Evolutionary conservation across 2,329 filamentous ascomycete genomes (phyloP).

Genomic region (Chalara sp.): DNA sequence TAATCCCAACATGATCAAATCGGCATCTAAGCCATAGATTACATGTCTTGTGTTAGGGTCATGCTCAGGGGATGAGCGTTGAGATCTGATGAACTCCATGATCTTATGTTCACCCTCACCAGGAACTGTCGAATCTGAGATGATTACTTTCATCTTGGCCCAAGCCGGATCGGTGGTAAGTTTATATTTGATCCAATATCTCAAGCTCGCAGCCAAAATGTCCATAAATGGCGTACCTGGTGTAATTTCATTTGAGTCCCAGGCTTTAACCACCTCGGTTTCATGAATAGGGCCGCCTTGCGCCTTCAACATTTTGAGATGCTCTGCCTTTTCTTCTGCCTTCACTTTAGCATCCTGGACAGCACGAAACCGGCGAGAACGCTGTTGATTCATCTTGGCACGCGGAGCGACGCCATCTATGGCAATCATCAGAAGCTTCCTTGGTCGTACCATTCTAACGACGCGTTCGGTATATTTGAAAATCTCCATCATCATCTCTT

Average conservation of each 20-base stretch:
- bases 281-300: conserved; percentile 60
- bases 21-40: conserved; percentile 95
- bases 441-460: conserved; percentile 95
- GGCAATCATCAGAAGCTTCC: conserved; percentile 95
- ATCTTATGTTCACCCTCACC: conserved; percentile 99
- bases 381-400: conserved; percentile 99
- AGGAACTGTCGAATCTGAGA: conserved; percentile 95
- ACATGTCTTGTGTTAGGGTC: conserved; percentile 97
- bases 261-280: conserved; percentile 75
- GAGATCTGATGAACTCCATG: conserved; percentile 95
- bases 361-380: conserved; percentile 88
- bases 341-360: conserved; percentile 94
- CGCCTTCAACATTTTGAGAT: conserved; percentile 75
- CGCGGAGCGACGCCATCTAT: conserved; percentile 96
- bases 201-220: conserved; percentile 78
- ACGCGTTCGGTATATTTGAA: conserved; percentile 99
- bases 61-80: conserved; percentile 82
- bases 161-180: conserved; percentile 93
- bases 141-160: conserved; percentile 95
- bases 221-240: conserved; percentile 99
- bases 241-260: conserved; percentile 83
- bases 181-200: conserved; percentile 98
- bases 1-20: conserved; percentile 96
- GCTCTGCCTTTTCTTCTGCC: conserved; percentile 82
- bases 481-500: conserved; percentile 98